phyloP scores from a whole-genome alignment of 306 rosid genomes.

The Casuarina cunninghamiana region DNA sequence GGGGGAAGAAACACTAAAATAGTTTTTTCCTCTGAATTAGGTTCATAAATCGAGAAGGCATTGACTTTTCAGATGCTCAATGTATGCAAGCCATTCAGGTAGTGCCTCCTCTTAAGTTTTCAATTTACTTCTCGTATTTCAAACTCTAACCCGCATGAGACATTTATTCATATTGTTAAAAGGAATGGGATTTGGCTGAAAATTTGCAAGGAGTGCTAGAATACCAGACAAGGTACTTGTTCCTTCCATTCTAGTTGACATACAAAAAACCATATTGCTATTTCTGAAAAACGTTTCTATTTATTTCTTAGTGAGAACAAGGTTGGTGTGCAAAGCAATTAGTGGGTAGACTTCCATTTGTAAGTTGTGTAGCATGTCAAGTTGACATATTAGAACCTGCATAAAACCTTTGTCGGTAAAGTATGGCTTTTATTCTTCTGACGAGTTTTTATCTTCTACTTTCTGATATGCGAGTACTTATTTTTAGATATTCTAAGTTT shows the following conservation, averaged over 20 bases:
- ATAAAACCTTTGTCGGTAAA: not conserved
- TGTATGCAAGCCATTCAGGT: slow-evolving; percentile 98
- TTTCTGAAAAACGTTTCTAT: slow-evolving; percentile 2
- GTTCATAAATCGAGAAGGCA: slow-evolving; percentile 91
- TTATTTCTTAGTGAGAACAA: not conserved
- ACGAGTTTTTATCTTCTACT: not conserved
- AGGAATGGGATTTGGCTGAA: slow-evolving; percentile 99
- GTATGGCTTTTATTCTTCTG: slow-evolving; percentile 18
- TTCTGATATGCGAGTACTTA: slow-evolving; percentile 24
- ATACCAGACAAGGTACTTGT: slow-evolving; percentile 88
- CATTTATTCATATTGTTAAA: slow-evolving; percentile 27
- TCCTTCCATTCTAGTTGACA: slow-evolving; percentile 19
- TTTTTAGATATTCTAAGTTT: slow-evolving; percentile 81
- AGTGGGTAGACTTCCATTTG: not conserved
- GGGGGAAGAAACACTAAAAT: not conserved
- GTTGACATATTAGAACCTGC: not conserved
- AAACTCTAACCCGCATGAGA: slow-evolving; percentile 26
- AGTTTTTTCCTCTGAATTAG: slow-evolving; percentile 38
- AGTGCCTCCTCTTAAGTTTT: slow-evolving; percentile 29
- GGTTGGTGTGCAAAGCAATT: not conserved
- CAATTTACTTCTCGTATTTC: slow-evolving; percentile 23
- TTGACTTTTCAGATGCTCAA: slow-evolving; percentile 97
- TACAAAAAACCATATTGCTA: slow-evolving; percentile 2
- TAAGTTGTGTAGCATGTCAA: slow-evolving; percentile 9
- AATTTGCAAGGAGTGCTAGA: slow-evolving; percentile 91